Conservation (phyloP, 176 grass and related monocot species). For the Oryza coarctata region DNA sequence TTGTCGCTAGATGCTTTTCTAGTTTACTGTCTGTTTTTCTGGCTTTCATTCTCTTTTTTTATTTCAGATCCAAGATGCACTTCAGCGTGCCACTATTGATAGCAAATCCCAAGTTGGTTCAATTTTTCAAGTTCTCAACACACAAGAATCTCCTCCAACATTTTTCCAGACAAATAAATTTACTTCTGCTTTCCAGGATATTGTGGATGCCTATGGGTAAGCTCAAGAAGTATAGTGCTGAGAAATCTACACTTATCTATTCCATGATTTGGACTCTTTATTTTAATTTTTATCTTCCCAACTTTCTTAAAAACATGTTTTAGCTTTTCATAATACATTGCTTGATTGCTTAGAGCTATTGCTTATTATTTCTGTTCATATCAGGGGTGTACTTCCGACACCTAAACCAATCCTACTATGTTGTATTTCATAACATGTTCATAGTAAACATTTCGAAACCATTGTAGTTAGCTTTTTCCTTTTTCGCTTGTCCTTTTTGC, state of each 20-base stretch:
- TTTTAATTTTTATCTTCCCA: background rate
- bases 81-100: slow-evolving; percentile 62
- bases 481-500: background rate
- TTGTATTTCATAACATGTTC: background rate
- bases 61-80: slow-evolving; percentile 76
- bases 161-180: slow-evolving; percentile 94
- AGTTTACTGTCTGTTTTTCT: background rate
- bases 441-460: background rate
- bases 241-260: background rate
- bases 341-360: background rate
- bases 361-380: background rate
- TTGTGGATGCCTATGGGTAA: slow-evolving; percentile 98
- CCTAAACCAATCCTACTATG: background rate
- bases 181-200: slow-evolving; percentile 79
- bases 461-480: background rate
- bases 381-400: background rate
- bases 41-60: background rate
- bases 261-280: background rate
- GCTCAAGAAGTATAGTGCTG: background rate
- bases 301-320: background rate
- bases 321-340: background rate
- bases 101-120: slow-evolving; percentile 91
- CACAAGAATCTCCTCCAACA: slow-evolving; percentile 85
- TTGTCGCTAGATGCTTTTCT: background rate
- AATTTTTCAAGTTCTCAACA: slow-evolving; percentile 87